Conservation (phyloP, 163 green algal genomes). For the Volvox carteri region DNA sequence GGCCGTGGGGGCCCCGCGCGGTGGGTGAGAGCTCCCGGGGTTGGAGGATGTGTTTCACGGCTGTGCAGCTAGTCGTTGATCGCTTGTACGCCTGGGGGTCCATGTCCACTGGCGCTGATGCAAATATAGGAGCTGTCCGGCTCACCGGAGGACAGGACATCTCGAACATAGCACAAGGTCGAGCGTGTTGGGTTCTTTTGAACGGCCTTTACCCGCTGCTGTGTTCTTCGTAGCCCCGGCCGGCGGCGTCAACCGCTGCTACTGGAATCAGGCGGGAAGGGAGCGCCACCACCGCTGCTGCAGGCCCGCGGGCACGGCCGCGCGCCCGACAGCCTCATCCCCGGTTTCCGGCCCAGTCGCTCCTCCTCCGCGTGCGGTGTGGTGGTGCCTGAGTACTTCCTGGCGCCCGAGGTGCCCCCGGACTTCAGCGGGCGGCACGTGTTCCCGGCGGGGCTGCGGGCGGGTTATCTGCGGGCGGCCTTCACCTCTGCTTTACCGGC, state of each 20-base stretch:
- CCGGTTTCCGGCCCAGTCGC: constrained; percentile 60
- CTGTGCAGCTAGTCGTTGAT: too few relatives aligned
- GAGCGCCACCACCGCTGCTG: constrained; percentile 47
- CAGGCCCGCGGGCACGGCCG: constrained; percentile 18
- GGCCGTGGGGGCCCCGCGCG: not conserved
- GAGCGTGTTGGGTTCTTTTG: too few relatives aligned
- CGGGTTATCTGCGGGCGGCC: not conserved
- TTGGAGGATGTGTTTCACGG: too few relatives aligned
- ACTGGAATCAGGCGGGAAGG: not conserved
- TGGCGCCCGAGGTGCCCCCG: constrained; percentile 55
- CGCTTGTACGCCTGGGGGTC: too few relatives aligned
- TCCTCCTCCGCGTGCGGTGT: constrained; percentile 19
- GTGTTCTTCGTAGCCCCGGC: not conserved
- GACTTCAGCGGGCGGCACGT: constrained; percentile 54
- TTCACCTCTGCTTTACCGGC: too few relatives aligned
- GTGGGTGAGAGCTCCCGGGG: too few relatives aligned
- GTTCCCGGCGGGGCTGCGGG: not conserved
- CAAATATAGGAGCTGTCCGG: too few relatives aligned
- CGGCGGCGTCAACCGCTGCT: constrained; percentile 4
- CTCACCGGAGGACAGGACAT: too few relatives aligned
- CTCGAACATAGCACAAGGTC: too few relatives aligned
- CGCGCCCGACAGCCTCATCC: constrained; percentile 55
- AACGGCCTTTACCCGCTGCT: too few relatives aligned
- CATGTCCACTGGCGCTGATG: too few relatives aligned
- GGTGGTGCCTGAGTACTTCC: constrained; percentile 33